Conservation (phyloP, 2,329 filamentous ascomycete genomes). For the Colletotrichum theobromicola region DNA sequence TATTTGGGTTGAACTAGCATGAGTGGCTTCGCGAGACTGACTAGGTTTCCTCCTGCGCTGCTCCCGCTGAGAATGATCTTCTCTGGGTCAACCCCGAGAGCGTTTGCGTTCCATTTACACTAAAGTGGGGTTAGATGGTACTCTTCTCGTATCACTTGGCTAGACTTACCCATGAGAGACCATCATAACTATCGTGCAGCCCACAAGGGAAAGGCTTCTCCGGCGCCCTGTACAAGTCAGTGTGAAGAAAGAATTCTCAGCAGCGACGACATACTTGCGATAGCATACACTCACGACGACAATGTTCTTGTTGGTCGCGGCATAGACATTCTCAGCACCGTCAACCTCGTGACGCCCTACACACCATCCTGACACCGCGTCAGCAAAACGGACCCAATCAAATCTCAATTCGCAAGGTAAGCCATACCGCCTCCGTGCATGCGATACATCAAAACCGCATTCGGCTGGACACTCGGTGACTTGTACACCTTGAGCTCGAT, state of each 20-base stretch:
- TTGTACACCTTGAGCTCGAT: conserved; percentile 42
- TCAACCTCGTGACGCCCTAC: conserved; percentile 39
- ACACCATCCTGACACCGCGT: conserved; percentile 22
- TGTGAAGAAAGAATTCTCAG: background rate
- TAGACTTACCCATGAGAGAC: conserved; percentile 37
- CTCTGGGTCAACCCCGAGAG: conserved; percentile 35
- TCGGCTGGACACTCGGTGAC: conserved; percentile 25
- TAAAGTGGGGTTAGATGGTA: background rate
- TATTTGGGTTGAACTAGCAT: background rate
- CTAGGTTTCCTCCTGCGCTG: conserved; percentile 40
- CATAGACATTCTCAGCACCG: conserved; percentile 36
- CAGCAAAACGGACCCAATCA: background rate
- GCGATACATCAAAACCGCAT: conserved; percentile 32
- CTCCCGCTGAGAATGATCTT: conserved; percentile 40
- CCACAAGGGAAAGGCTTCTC: conserved; percentile 39
- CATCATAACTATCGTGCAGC: conserved; percentile 40
- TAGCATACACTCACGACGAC: conserved; percentile 43
- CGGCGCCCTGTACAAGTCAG: conserved; percentile 35
- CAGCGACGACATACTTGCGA: conserved; percentile 30
- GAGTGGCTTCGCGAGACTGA: conserved; percentile 15
- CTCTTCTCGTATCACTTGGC: background rate
- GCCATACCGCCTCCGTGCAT: conserved; percentile 39
- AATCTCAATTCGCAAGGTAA: background rate
- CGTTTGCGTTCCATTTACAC: conserved; percentile 32
- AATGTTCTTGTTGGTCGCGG: conserved; percentile 33